Conservation (phyloP, 768 basidiomycete genomes). For the Amanita thiersii region DNA sequence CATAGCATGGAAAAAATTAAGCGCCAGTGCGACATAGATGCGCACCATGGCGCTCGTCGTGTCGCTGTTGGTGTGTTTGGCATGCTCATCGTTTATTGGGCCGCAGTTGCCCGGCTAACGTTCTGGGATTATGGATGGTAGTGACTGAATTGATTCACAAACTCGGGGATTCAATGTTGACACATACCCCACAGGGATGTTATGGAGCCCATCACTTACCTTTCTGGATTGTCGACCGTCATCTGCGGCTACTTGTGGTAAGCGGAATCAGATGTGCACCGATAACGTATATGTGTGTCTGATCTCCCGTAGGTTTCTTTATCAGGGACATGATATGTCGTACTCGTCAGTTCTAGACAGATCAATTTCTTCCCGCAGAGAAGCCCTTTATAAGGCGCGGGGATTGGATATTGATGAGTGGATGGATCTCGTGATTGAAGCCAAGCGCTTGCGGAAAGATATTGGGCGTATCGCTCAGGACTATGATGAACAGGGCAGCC, state of each 20-base stretch:
- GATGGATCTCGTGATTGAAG: conserved; percentile 45
- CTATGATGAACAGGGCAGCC: too few species aligned
- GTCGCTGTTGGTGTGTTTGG: conserved; percentile 54
- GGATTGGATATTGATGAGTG: conserved; percentile 57
- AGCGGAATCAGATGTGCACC: conserved; percentile 1
- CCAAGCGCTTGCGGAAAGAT: conserved; percentile 39
- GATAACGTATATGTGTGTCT: background rate
- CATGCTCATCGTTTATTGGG: conserved; percentile 59
- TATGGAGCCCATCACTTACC: conserved; percentile 65
- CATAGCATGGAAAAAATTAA: conserved; percentile 47
- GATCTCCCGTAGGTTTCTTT: conserved; percentile 35
- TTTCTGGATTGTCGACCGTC: conserved; percentile 54
- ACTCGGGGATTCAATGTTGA: too few species aligned
- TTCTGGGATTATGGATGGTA: conserved; percentile 55
- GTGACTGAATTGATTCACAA: too few species aligned
- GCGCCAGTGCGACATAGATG: conserved; percentile 44
- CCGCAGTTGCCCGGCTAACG: conserved; percentile 51
- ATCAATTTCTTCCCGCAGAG: conserved; percentile 49
- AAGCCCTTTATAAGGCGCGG: conserved; percentile 44
- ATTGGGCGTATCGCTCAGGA: conserved; percentile 53
- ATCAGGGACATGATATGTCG: conserved; percentile 56
- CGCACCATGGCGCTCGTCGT: conserved; percentile 45
- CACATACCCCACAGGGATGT: conserved; percentile 41
- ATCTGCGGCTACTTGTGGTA: conserved; percentile 56
- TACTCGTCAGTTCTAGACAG: conserved; percentile 55